These are phyloP conservation scores for Suillus hirtellus DNA, from an alignment of 768 basidiomycete genomes.

Conservation along the genomic window DNA sequence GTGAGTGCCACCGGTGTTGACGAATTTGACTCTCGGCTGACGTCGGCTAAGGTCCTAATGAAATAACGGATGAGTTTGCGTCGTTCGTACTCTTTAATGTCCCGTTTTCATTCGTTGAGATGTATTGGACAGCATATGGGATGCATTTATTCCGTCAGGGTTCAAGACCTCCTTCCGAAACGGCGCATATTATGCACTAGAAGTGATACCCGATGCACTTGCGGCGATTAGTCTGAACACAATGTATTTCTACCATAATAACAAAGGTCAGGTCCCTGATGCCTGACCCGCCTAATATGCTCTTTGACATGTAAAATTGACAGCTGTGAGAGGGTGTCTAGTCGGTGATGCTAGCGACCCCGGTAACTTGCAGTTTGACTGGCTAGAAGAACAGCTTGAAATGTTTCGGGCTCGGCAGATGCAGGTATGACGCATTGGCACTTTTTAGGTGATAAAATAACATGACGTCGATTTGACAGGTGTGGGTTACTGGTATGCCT, in stretches of 20 bases:
- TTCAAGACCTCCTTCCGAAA: conserved; percentile 76
- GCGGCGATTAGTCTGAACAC: conserved; percentile 88
- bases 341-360: conserved; percentile 68
- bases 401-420: conserved; percentile 67
- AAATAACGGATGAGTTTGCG: conserved; percentile 65
- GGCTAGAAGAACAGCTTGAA: conserved; percentile 84
- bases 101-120: conserved; percentile 10
- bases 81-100: conserved; percentile 46
- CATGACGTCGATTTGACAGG: conserved; percentile 30
- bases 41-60: conserved; percentile 57
- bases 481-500: conserved; percentile 46
- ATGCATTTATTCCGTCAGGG: conserved; percentile 74
- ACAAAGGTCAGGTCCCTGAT: conserved; percentile 58
- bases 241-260: conserved; percentile 88
- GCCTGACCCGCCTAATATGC: conserved; percentile 7
- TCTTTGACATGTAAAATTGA: conserved; percentile 13
- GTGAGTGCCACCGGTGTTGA: conserved; percentile 32
- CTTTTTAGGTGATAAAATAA: neutral
- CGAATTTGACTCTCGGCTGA: conserved; percentile 10
- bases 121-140: conserved; percentile 65
- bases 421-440: conserved; percentile 51
- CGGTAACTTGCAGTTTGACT: conserved; percentile 87
- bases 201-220: conserved; percentile 73
- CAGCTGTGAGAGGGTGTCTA: conserved; percentile 77
- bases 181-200: conserved; percentile 82